phyloP scores from a whole-genome alignment of 257 asterid genomes.

The Jacaranda mimosifolia region DNA sequence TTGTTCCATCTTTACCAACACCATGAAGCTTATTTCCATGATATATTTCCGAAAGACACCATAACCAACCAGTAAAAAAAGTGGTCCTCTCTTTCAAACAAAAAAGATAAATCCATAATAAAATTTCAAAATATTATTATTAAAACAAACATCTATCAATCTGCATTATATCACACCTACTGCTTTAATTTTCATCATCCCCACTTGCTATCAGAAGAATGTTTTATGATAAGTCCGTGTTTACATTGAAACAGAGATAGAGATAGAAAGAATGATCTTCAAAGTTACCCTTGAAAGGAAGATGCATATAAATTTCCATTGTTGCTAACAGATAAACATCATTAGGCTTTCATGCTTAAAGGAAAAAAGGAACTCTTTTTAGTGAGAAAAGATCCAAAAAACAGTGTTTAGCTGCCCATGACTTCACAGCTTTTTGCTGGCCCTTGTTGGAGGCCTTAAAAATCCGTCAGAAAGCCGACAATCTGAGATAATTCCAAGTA shows the following conservation, averaged over 20 bases:
- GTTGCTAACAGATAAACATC: neutral
- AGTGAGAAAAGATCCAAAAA: neutral
- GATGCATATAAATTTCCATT: neutral
- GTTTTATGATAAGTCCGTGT: neutral
- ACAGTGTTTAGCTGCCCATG: constrained; percentile 42
- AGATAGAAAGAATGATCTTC: neutral
- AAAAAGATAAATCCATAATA: neutral
- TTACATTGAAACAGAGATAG: neutral
- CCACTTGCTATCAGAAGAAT: constrained; percentile 26
- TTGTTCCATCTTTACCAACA: constrained; percentile 14
- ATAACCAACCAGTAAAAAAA: neutral
- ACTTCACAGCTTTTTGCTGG: constrained; percentile 41
- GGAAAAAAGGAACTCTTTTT: neutral
- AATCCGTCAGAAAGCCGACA: constrained; percentile 41
- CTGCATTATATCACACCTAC: constrained; percentile 33
- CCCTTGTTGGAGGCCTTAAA: constrained; percentile 41
- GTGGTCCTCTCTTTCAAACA: constrained; percentile 24
- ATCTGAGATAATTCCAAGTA: constrained; percentile 56
- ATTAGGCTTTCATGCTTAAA: neutral
- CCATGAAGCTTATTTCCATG: neutral
- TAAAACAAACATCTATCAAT: neutral
- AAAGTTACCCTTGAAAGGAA: neutral
- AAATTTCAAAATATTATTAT: neutral
- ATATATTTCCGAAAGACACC: neutral
- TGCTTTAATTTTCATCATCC: constrained; percentile 18